A percentile compares a stretch with the other conserved stretches of the same genome.
phyloP scores from a whole-genome alignment of 331 rosid genomes.

The Rosa hybrid region DNA sequence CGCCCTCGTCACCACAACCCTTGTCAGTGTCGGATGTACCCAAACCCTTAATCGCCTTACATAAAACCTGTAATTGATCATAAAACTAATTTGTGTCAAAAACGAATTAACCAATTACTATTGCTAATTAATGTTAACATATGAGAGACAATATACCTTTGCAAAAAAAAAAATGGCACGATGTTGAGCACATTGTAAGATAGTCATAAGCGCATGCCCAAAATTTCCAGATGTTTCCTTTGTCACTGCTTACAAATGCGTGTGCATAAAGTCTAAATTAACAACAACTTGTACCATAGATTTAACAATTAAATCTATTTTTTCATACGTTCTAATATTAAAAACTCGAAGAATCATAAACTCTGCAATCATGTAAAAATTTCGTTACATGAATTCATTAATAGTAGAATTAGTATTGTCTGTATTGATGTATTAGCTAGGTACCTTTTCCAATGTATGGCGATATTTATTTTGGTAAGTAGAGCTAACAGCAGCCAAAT shows the following conservation, averaged over 20 bases:
- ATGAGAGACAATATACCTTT: slow-evolving; percentile 40
- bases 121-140: too few species aligned
- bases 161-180: slow-evolving; percentile 54
- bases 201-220: slow-evolving; percentile 50
- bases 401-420: not conserved
- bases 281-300: too few species aligned
- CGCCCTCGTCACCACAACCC: slow-evolving; percentile 28
- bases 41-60: slow-evolving; percentile 69
- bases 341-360: too few species aligned
- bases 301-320: too few species aligned
- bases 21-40: slow-evolving; percentile 62
- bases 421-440: not conserved
- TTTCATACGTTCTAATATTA: too few species aligned
- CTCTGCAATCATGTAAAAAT: too few species aligned
- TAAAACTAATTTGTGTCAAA: not conserved
- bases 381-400: not conserved
- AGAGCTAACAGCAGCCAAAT: slow-evolving; percentile 51
- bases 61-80: slow-evolving; percentile 43
- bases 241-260: slow-evolving; percentile 43
- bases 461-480: slow-evolving; percentile 43
- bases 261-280: too few species aligned
- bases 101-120: not conserved
- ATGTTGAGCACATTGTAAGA: slow-evolving; percentile 55
- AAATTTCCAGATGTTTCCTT: slow-evolving; percentile 64
- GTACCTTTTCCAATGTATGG: slow-evolving; percentile 58